phyloP scores from a whole-genome alignment of 805 yeast species.

The Nakazawaea sp. region DNA sequence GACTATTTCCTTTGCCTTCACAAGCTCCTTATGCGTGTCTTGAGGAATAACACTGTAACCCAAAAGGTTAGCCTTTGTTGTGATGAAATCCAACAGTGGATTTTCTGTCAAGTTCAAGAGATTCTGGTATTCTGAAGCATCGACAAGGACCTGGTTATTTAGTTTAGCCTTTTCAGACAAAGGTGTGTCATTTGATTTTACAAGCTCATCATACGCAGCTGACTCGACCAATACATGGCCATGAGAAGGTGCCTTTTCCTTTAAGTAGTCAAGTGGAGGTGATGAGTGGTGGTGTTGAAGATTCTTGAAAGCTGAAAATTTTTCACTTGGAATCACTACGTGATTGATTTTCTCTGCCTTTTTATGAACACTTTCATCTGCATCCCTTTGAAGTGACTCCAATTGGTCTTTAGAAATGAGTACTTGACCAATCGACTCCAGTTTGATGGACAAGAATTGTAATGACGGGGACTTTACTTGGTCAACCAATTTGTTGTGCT shows the following conservation, averaged over 20 bases:
- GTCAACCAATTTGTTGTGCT: constrained; percentile 13
- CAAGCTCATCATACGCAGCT: neutral
- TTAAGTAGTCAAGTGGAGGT: constrained; percentile 3
- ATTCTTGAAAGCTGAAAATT: too few relatives aligned
- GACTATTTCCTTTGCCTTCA: neutral
- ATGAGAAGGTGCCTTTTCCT: constrained; percentile 2
- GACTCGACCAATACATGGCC: neutral
- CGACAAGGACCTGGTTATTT: neutral
- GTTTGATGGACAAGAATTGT: constrained; percentile 17
- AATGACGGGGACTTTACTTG: constrained; percentile 20
- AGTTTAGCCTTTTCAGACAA: neutral
- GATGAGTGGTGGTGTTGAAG: too few relatives aligned
- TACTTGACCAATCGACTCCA: constrained; percentile 19
- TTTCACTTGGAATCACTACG: constrained; percentile 13
- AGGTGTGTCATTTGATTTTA: neutral
- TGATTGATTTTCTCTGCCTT: constrained; percentile 15
- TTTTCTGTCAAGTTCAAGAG: too few relatives aligned
- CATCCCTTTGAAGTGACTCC: constrained; percentile 14
- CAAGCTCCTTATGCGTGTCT: neutral
- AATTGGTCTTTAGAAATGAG: constrained; percentile 16
- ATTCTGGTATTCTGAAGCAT: neutral
- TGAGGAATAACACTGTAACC: neutral
- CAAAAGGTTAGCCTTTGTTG: neutral
- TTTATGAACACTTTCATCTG: constrained; percentile 24
- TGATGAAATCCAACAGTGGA: neutral